Evolutionary conservation across 1,139 yeast species (phyloP).

Genomic region (Hyphopichia buzzinii): DNA sequence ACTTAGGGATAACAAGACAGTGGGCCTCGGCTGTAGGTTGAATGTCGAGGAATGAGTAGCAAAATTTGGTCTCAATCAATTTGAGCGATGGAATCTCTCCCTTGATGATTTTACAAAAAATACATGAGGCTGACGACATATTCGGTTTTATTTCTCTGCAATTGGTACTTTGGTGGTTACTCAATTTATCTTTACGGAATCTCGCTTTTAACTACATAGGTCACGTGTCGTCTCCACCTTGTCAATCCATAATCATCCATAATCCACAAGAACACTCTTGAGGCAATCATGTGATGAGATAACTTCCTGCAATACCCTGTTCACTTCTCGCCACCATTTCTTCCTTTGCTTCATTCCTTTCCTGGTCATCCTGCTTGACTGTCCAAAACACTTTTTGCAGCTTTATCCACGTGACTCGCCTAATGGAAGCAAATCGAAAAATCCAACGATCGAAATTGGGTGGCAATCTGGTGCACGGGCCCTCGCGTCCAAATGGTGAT

Average conservation of each 20-base stretch:
- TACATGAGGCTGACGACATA: slow-evolving; percentile 55
- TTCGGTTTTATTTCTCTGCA: slow-evolving; percentile 29
- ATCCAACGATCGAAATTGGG: not conserved
- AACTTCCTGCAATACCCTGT: no score
- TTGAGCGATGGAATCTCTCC: slow-evolving; percentile 94
- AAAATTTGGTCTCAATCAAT: slow-evolving; percentile 73
- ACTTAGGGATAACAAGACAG: slow-evolving; percentile 83
- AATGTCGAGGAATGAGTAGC: slow-evolving; percentile 86
- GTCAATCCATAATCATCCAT: no score
- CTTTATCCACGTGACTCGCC: not conserved
- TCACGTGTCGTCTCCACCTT: no score
- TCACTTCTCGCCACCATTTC: no score
- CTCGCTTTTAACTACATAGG: no score
- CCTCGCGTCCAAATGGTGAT: no score
- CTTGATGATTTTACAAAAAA: slow-evolving; percentile 89
- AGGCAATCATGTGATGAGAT: no score
- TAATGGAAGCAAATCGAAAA: slow-evolving; percentile 1
- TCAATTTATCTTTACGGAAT: no score
- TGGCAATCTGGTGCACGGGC: slow-evolving; percentile 2
- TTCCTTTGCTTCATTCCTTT: no score
- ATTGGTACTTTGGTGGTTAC: no score
- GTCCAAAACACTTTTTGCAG: not conserved
- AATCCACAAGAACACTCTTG: no score
- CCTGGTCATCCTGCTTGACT: slow-evolving; percentile 1
- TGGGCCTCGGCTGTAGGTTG: slow-evolving; percentile 91